A percentile compares a stretch with the other conserved stretches of the same genome.
phyloP scores from a whole-genome alignment of 805 yeast genomes.

The Suhomyces sp. region DNA sequence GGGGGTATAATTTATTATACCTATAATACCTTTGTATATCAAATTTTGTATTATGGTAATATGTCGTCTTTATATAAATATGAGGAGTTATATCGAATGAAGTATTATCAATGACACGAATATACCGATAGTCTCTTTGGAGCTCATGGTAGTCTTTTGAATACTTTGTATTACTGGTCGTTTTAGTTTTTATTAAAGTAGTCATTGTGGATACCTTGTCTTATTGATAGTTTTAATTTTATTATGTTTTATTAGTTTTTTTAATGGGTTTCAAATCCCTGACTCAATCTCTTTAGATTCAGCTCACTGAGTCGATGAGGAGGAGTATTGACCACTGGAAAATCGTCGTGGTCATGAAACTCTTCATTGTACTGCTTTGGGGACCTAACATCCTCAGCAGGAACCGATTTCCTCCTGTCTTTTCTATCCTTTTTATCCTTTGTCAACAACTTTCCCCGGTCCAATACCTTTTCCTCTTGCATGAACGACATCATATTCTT shows the following conservation, averaged over 20 bases:
- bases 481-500: conserved; percentile 32
- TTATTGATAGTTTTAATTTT: not conserved
- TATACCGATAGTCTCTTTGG: too few relatives aligned
- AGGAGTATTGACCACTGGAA: conserved; percentile 1
- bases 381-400: not conserved
- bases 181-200: too few relatives aligned
- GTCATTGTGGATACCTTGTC: too few relatives aligned
- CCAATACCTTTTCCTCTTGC: conserved; percentile 12
- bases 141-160: too few relatives aligned
- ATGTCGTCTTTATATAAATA: too few relatives aligned
- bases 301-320: conserved; percentile 17
- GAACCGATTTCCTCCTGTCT: conserved; percentile 16
- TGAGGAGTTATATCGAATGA: too few relatives aligned
- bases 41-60: too few relatives aligned
- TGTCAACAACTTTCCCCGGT: conserved; percentile 29
- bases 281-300: conserved; percentile 14
- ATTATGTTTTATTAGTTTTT: not conserved
- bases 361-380: not conserved
- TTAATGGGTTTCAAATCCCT: not conserved
- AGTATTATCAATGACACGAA: too few relatives aligned
- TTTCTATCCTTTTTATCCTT: conserved; percentile 40
- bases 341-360: not conserved
- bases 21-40: too few relatives aligned
- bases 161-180: too few relatives aligned
- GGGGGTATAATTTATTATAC: too few relatives aligned